A percentile compares a stretch with the other conserved stretches of the same genome.
Conservation (phyloP, 805 yeast species). For the Wickerhamiella slavikovae region DNA sequence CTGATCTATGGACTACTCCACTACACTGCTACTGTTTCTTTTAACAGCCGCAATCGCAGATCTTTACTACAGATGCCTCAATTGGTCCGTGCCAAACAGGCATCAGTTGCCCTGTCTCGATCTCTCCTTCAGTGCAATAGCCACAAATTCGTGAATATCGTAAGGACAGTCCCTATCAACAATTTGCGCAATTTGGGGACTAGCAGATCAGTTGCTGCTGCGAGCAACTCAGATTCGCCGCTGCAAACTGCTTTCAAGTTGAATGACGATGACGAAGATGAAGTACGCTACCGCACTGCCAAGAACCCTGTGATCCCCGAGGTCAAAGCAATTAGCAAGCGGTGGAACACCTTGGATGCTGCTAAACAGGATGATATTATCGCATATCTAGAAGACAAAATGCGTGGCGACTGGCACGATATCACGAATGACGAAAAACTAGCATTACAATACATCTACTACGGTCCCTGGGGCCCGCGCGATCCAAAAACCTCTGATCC, state of each 20-base stretch:
- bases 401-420: conserved; percentile 18
- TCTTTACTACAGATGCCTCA: no score
- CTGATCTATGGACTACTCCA: no score
- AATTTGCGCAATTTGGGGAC: no score
- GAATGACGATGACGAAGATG: conserved; percentile 12
- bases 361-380: conserved; percentile 20
- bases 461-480: conserved; percentile 21
- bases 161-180: no score
- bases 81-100: no score
- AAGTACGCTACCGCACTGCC: conserved; percentile 11
- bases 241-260: conserved; percentile 11
- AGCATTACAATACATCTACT: conserved; percentile 17
- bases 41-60: no score
- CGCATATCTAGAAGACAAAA: conserved; percentile 17
- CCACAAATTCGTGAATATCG: no score
- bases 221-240: conserved; percentile 8
- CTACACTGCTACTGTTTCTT: no score
- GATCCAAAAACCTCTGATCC: conserved; percentile 6
- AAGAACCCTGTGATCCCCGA: conserved; percentile 17
- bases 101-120: no score
- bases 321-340: conserved; percentile 11
- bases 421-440: conserved; percentile 15
- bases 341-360: conserved; percentile 18
- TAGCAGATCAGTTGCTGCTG: no score
- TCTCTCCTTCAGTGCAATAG: no score